phyloP scores from a whole-genome alignment of 768 basidiomycete species.

The Tylopilus sp. region DNA sequence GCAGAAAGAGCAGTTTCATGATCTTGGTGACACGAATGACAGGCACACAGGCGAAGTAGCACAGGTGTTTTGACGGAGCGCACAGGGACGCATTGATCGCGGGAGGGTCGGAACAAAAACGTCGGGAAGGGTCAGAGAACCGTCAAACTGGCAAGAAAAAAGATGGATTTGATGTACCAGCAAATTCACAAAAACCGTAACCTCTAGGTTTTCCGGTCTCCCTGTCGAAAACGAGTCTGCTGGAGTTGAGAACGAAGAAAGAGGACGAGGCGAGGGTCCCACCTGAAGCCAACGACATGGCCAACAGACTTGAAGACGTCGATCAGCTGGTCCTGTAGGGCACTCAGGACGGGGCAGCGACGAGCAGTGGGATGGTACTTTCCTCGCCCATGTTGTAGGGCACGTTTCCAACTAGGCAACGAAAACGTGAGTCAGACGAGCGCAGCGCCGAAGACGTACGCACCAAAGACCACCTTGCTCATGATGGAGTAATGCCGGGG shows the following conservation, averaged over 20 bases:
- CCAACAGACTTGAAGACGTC: conserved; percentile 88
- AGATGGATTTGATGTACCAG: conserved; percentile 58
- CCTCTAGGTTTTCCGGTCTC: conserved; percentile 95
- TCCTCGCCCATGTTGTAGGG: conserved; percentile 87
- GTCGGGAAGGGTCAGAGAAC: conserved; percentile 39
- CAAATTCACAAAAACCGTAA: conserved; percentile 92
- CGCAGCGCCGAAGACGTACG: conserved; percentile 17
- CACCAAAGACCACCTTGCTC: conserved; percentile 77
- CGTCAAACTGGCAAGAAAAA: conserved; percentile 21
- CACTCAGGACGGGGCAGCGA: conserved; percentile 2
- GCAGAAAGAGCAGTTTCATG: conserved; percentile 95
- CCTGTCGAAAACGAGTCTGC: conserved; percentile 82
- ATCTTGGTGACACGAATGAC: conserved; percentile 46
- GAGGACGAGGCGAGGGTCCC: neutral
- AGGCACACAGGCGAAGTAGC: conserved; percentile 13
- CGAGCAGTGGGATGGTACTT: conserved; percentile 12
- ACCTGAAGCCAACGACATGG: conserved; percentile 88
- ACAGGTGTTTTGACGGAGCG: conserved; percentile 4
- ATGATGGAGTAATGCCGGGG: conserved; percentile 27
- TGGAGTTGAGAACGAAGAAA: conserved; percentile 1
- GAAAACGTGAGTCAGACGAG: conserved; percentile 1
- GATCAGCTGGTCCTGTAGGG: conserved; percentile 68
- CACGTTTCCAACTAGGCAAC: conserved; percentile 71
- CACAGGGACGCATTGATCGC: neutral
- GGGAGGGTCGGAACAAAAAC: conserved; percentile 12